Base-by-base conservation (phyloP, 148 eudicot species). In the Chenopodium album region DNA sequence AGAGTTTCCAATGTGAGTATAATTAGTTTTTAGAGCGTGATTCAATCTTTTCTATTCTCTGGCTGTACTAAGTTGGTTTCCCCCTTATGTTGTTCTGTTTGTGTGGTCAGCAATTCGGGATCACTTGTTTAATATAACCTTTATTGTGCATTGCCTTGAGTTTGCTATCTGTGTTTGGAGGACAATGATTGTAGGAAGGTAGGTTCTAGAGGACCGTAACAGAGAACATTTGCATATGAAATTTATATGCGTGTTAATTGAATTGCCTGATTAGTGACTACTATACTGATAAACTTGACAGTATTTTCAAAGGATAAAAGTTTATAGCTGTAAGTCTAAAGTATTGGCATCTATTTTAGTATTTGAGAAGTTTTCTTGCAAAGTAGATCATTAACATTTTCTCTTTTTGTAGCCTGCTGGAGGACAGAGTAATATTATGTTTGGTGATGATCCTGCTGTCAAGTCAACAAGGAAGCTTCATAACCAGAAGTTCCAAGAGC, bases 1-100 rank as follows among this genome's bases (percentile, higher is more conserved):
- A 95, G 80, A 88, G 98, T 95, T 83, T 95, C 97, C 64, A 95
- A 95, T 80, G 98, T 95, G 80, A 92, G 98, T 88, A 67, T 78
- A 31, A 11, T 56, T 31, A 23, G 2, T 60, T 17, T 22, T n/a
- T 20, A 28, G 31, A 1, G 47, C 10, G 44, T 69, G 59, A 16
- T 2, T 64, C 26, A 26, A 19, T 37, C 50, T 16, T 54, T n/a
- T 79, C n/a, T n/a, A 10, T 56, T 37, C 34, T 77, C 71, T 54
- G 12, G 12, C 46, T 82, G 1, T 32, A 5, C 41, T 29, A 22
- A 63, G 4, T 70, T 44, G 66, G 8, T n/a, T 59, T 17, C 20
- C 9, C 14, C 23, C 7, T 3, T 80, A 56, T 50, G 32, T 56
- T 62, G 12, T 59, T 47, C 29, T 34, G 32, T n/a, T 78, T 11